Base-by-base conservation (phyloP, 2,329 filamentous ascomycete species). In the Huntiella bhutanensis region DNA sequence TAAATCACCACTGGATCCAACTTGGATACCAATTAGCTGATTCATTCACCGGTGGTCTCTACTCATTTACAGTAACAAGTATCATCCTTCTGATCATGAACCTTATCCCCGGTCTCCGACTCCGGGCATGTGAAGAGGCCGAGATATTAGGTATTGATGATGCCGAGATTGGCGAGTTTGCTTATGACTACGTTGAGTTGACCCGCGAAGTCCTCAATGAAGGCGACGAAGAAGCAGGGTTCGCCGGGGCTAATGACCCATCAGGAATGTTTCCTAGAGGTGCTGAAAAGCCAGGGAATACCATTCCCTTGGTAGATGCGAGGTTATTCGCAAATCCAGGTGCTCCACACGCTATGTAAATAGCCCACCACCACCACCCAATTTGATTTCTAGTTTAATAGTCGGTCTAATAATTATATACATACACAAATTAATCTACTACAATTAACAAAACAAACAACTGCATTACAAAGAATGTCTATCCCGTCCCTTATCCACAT, bases 171-270 rank as follows among this genome's bases (percentile, higher is more conserved):
- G 86, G 86, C 59, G 86, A 93, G 65, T 93, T 91, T 59, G 86
- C 84, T n/a, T 93, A 93, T 60, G 86, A 93, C 61, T 93, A 92
- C 55, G 83, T 93, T 53, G 85, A 92, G 67, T 68, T 91, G 53
- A 80, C 74, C 15, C 69, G 82, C 33, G 67, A 69, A 54, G 64
- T 69, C 35, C 56, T 69, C 42, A 68, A 63, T 50, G 67, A 68
- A 39, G 58, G 64, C 6, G 66, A 69, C 13, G 63, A 59, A 51
- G 41, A 43, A 5, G 41, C 22, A 10, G 22, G 22, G 6, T 28
- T 28, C 3, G 7, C 22, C 22, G 22, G 22, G 22, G 7, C 22
- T 28, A 28, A 6, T 28, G 22, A 28, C 22, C 22, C 22, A 28
- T 28, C 22, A 6, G 22, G 36, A 32, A 13, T 19, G 37, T 37